Evolutionary conservation across 2,329 filamentous ascomycete species (phyloP), one percentile per base, ranked within the genome.

Genomic region (Saccharata proteae): DNA sequence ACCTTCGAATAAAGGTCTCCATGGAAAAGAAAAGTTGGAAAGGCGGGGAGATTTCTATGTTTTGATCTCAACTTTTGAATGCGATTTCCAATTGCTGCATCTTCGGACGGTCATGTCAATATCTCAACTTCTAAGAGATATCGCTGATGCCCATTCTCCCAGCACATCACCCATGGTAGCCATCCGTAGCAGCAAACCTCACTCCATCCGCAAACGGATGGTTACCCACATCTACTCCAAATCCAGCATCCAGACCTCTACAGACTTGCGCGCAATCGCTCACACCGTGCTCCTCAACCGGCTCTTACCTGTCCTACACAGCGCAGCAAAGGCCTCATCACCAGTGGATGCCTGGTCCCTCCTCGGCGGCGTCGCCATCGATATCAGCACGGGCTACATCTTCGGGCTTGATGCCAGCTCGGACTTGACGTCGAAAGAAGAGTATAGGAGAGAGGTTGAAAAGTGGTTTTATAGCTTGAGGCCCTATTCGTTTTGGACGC

Each of bases 171-270:
- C 74, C 46, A 77, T 79, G 66, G 83, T 86, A 52, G 77, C 77
- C 4, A 72, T 76, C 36, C 58, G 64, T 4, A 54, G 62, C 11
- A 66, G 65, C 16, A 70, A 64, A 22, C 54, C 66, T 6, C 80
- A 86, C 49, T 74, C 76, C 0, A 58, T 61, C n/a, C 64, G 78
- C 29, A 85, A 84, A 50, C 70, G 77, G 14, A 77, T 82, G 67
- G 55, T 86, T 13, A 76, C 77, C 16, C 73, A 82, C 42, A 66
- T 81, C 17, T 86, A 85, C 52, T 81, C 79, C 31, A 86, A 85
- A 45, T 79, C 78, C 0, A 73, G 61, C 30, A 58, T 86, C 27
- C 69, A 75, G 33, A 57, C 58, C 2, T 80, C 75, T 1, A 49
- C 59, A 1, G 61, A 75, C 11, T 54, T 78, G n/a, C 57, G 58